Evolutionary conservation across 805 yeast genomes (phyloP), one percentile per base, ranked within the genome.

Genomic region (Isabelozyma pseudorhagii): DNA sequence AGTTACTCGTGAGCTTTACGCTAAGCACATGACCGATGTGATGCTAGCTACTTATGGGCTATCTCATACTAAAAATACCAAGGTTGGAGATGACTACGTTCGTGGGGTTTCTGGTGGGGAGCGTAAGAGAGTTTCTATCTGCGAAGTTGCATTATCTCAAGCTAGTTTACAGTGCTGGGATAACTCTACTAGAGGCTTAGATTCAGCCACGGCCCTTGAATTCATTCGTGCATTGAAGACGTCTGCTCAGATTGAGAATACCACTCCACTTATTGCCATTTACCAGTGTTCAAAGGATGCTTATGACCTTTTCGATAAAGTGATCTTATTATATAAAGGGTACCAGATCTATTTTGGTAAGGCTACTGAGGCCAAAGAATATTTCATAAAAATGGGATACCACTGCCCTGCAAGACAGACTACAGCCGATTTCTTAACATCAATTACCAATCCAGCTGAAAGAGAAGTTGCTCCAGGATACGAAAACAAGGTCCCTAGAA

Each of bases 81-180:
- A 81, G 46, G 88, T 84, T 46, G 89, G 89, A 62, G 77, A 80
- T 56, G 88, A 84, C 62, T 80, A 78, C 49, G 81, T 84, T 17
- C 75, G 87, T 64, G 89, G 89, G 65, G 82, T 84, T 44, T 82
- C 87, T 36, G 89, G 89, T 60, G 89, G 89, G 67, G 87, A 84
- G 68, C 71, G 89, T 58, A 84, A 84, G 68, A 80, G 89, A 70
- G 87, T 83, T 18, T 82, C 87, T 4, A 78, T 84, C 56, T 87
- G 85, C 3, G 89, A 84, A 64, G 86, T 81, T 2, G 74, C 80
- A 57, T 74, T 79, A 34, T 70, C 78, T 60, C 72, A 79, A 48
- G 83, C 80, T 9, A 69, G 80, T 7, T 71, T 82, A 18, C 82
- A 74, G 55, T 81, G 86, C 54, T 83, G 84, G 80, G 89, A 83